Conservation (phyloP, 2,329 filamentous ascomycete species). For the Hypoxylon sp. region DNA sequence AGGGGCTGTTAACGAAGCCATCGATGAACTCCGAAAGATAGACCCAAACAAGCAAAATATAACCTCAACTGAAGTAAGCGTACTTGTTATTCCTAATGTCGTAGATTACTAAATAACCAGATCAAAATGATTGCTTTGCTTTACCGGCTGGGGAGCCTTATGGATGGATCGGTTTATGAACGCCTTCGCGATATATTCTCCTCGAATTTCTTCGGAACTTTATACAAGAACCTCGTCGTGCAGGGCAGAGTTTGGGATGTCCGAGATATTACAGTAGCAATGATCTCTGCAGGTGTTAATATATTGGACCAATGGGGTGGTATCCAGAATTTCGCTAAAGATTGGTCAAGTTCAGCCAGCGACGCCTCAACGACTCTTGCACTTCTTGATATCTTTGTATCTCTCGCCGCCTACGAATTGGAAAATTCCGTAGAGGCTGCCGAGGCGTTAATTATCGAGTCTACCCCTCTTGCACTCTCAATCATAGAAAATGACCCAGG, state of each 20-base stretch:
- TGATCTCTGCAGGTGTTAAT: neutral
- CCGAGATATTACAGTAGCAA: slow-evolving; percentile 40
- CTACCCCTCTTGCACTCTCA: slow-evolving; percentile 39
- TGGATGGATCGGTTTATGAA: neutral
- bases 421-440: slow-evolving; percentile 7
- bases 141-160: slow-evolving; percentile 24
- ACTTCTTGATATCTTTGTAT: slow-evolving; percentile 43
- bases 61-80: slow-evolving; percentile 40
- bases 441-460: slow-evolving; percentile 31
- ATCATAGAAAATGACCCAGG: slow-evolving; percentile 42
- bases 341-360: slow-evolving; percentile 40
- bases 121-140: slow-evolving; percentile 43
- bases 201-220: neutral
- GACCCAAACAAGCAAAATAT: slow-evolving; percentile 4
- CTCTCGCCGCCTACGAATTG: slow-evolving; percentile 32
- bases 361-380: slow-evolving; percentile 46
- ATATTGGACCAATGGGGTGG: slow-evolving; percentile 1
- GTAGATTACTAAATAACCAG: slow-evolving; percentile 16
- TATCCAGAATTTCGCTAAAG: slow-evolving; percentile 29
- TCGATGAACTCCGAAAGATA: neutral
- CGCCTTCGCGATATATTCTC: slow-evolving; percentile 19
- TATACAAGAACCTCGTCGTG: slow-evolving; percentile 44
- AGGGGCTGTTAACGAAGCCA: neutral
- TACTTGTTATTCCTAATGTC: neutral
- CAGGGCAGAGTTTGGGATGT: slow-evolving; percentile 50